phyloP scores from a whole-genome alignment of 352 stramenopile genomes.

The Phytophthora hybrid region DNA sequence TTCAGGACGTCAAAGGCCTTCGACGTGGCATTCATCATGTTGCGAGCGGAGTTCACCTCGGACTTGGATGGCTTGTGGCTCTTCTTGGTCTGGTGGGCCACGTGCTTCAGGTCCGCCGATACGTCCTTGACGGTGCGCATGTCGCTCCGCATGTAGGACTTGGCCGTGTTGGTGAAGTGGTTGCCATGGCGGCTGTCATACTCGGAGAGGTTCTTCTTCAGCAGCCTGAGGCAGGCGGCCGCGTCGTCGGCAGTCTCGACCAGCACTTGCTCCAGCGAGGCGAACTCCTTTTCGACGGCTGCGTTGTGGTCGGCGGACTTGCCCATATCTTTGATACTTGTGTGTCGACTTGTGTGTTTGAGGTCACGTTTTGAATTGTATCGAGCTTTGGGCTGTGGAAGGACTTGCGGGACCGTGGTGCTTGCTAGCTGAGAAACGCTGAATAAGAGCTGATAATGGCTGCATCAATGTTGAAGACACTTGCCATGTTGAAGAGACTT shows the following conservation, averaged over 20 bases:
- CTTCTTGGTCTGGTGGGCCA: constrained; percentile 25
- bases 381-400: not conserved
- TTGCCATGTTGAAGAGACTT: not conserved
- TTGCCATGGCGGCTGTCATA: constrained; percentile 32
- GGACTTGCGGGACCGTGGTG: too few relatives aligned
- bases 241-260: constrained; percentile 25
- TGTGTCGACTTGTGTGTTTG: not conserved
- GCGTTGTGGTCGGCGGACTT: constrained; percentile 21
- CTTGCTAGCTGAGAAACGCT: not conserved
- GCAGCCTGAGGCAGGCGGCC: constrained; percentile 22
- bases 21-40: constrained; percentile 21
- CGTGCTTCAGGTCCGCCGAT: constrained; percentile 26
- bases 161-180: constrained; percentile 22
- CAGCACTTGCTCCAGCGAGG: constrained; percentile 23
- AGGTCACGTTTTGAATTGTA: not conserved
- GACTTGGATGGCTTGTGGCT: constrained; percentile 24
- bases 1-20: constrained; percentile 29
- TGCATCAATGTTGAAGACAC: not conserved
- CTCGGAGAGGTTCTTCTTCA: constrained; percentile 36
- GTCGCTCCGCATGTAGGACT: constrained; percentile 32
- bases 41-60: constrained; percentile 22
- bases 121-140: constrained; percentile 35
- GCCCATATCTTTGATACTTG: constrained; percentile 14
- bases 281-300: constrained; percentile 25
- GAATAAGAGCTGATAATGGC: not conserved